These are phyloP conservation scores for Paraurostyla sp. DNA, from an alignment of 73 alveolate genomes.

Conservation along the genomic window DNA sequence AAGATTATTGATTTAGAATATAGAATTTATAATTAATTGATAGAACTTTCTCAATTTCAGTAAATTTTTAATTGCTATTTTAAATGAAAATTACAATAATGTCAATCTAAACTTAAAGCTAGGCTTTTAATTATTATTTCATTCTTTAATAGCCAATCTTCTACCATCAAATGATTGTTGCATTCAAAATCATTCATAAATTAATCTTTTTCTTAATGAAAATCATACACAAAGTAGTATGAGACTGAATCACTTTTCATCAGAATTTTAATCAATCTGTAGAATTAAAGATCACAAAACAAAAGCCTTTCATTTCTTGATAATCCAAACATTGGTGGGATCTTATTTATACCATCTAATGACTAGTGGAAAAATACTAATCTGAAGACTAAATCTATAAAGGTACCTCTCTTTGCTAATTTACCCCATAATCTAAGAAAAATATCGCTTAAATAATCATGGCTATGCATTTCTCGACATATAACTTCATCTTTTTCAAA, in stretches of 20 bases:
- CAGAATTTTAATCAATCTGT: background rate
- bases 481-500: background rate
- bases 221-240: constrained; percentile 1
- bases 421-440: constrained; percentile 30
- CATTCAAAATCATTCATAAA: constrained; percentile 3
- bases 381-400: constrained; percentile 42
- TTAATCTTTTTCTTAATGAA: background rate
- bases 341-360: background rate
- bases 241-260: constrained; percentile 51
- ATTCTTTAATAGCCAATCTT: background rate
- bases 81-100: too few relatives aligned
- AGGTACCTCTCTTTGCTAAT: constrained; percentile 13
- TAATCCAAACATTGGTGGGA: constrained; percentile 8
- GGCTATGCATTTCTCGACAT: constrained; percentile 45
- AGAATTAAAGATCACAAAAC: constrained; percentile 14
- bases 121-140: too few relatives aligned
- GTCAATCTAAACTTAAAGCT: too few relatives aligned
- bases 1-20: background rate
- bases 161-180: background rate
- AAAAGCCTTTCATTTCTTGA: background rate
- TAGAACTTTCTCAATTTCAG: background rate
- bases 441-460: constrained; percentile 30
- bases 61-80: too few relatives aligned
- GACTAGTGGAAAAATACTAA: constrained; percentile 61
- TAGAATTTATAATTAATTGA: background rate